phyloP scores from a whole-genome alignment of 371 early-diverging fungal genomes.

The Mucor racemosus region DNA sequence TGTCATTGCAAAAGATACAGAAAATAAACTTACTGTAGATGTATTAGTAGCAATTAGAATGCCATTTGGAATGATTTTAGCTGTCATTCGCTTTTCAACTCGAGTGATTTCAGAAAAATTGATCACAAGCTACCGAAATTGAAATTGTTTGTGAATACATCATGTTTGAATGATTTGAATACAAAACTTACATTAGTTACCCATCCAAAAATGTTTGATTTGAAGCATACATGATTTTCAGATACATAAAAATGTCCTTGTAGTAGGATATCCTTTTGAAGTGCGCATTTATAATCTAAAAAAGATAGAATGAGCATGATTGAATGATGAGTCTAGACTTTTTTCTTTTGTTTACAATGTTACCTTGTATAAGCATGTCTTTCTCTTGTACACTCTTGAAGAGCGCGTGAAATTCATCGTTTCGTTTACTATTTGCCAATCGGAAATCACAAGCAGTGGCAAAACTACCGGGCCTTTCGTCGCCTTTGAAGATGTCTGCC shows the following conservation, averaged over 20 bases:
- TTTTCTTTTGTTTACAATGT: not conserved
- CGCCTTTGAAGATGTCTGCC: constrained; percentile 14
- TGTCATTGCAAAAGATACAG: not conserved
- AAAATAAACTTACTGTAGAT: constrained; percentile 51
- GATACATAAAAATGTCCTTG: constrained; percentile 93
- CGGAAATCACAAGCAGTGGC: constrained; percentile 36
- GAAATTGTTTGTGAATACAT: not conserved
- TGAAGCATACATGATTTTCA: constrained; percentile 87
- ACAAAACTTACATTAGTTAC: constrained; percentile 73
- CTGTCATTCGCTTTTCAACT: constrained; percentile 82
- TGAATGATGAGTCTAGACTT: not conserved
- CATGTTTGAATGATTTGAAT: not conserved
- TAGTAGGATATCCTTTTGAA: constrained; percentile 91
- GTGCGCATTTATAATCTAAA: constrained; percentile 86
- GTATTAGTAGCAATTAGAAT: constrained; percentile 79
- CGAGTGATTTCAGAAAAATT: constrained; percentile 79
- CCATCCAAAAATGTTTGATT: constrained; percentile 96
- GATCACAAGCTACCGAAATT: constrained; percentile 67
- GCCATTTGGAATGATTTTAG: constrained; percentile 86
- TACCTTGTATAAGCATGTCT: constrained; percentile 64
- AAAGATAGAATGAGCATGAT: not conserved
- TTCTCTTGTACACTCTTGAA: constrained; percentile 61
- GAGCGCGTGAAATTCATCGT: constrained; percentile 60
- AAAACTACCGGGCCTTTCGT: constrained; percentile 32
- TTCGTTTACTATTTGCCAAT: constrained; percentile 49